Conservation (phyloP, 1,139 yeast species). For the Lodderomyces metapsilosis region DNA sequence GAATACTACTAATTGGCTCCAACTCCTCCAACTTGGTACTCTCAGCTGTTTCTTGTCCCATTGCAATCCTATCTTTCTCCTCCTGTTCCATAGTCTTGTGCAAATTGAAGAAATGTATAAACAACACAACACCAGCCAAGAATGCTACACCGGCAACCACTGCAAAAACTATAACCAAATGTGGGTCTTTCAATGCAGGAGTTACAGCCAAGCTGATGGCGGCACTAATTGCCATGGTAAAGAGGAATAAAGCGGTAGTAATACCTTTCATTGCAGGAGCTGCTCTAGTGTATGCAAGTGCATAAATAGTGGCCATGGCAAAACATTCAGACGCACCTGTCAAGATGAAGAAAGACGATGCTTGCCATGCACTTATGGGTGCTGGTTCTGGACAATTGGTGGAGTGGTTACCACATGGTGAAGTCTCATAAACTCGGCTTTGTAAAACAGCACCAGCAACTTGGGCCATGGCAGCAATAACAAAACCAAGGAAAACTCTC, state of each 20-base stretch:
- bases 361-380: conserved; percentile 59
- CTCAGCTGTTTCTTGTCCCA: conserved; percentile 11
- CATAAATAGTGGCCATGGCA: conserved; percentile 66
- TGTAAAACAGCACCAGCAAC: conserved; percentile 43
- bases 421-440: conserved; percentile 30
- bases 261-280: conserved; percentile 68
- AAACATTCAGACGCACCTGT: conserved; percentile 71
- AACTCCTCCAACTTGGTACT: not conserved
- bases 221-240: conserved; percentile 58
- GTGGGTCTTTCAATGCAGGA: conserved; percentile 54
- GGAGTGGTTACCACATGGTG: conserved; percentile 42
- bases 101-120: conserved; percentile 50
- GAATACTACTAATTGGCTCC: conserved; percentile 2
- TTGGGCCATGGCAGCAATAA: conserved; percentile 36
- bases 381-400: conserved; percentile 50
- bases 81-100: conserved; percentile 51
- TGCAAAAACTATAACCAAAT: conserved; percentile 55
- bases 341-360: conserved; percentile 48
- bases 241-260: conserved; percentile 63
- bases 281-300: conserved; percentile 67
- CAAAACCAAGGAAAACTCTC: conserved; percentile 37
- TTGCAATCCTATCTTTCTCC: conserved; percentile 26
- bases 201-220: conserved; percentile 57
- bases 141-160: conserved; percentile 49
- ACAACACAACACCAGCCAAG: conserved; percentile 41